phyloP scores from a whole-genome alignment of 148 eudicot genomes.

The Heliamphora exappendiculata region DNA sequence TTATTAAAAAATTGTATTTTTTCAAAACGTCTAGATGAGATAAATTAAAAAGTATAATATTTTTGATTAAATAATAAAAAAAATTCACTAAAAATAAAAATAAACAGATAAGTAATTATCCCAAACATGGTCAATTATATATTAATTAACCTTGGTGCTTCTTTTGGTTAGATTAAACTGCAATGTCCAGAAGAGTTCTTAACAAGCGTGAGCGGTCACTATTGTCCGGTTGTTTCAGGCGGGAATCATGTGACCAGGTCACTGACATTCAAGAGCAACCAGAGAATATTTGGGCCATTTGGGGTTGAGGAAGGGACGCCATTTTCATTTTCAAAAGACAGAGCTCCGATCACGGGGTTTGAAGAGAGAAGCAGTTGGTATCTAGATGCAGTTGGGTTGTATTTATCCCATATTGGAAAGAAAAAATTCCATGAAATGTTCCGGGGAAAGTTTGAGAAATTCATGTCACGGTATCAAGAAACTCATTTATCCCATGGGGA shows the following conservation, averaged over 20 bases:
- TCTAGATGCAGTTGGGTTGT: conserved; percentile 56
- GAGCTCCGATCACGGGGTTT: conserved; percentile 48
- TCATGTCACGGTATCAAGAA: conserved; percentile 18
- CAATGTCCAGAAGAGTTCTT: conserved; percentile 55
- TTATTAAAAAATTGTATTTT: too few relatives aligned
- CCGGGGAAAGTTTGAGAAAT: conserved; percentile 33
- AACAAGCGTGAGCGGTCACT: conserved; percentile 47
- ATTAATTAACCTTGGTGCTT: neutral
- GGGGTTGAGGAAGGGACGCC: conserved; percentile 62
- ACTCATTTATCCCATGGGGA: too few relatives aligned
- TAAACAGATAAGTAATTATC: too few relatives aligned
- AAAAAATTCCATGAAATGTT: conserved; percentile 22
- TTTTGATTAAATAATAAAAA: too few relatives aligned
- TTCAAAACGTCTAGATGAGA: too few relatives aligned
- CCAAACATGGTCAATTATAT: neutral
- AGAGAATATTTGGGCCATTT: conserved; percentile 54
- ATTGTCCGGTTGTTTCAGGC: conserved; percentile 49
- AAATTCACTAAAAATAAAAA: too few relatives aligned
- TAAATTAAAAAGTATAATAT: too few relatives aligned
- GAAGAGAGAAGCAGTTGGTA: conserved; percentile 65
- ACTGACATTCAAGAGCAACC: conserved; percentile 49
- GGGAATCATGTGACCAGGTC: conserved; percentile 52
- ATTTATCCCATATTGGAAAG: conserved; percentile 20
- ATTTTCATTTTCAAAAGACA: conserved; percentile 47
- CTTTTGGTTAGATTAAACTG: conserved; percentile 41